phyloP scores from a whole-genome alignment of 305 asterid genomes.

The Fraxinus latifolia region DNA sequence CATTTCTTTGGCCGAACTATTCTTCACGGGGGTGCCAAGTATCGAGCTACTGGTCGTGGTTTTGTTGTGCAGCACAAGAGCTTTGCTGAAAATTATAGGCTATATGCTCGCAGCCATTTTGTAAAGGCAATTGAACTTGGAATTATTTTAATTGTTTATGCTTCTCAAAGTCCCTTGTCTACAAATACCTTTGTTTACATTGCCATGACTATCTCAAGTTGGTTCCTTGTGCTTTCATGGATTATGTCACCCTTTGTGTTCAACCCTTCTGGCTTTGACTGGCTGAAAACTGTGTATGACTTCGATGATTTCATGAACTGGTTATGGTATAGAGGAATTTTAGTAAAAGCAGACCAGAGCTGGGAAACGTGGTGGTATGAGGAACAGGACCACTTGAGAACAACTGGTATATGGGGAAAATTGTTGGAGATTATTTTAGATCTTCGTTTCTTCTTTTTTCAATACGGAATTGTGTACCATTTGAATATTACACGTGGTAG shows the following conservation, averaged over 20 bases:
- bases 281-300: slow-evolving; percentile 94
- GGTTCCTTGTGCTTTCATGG: slow-evolving; percentile 96
- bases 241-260: slow-evolving; percentile 81
- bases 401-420: slow-evolving; percentile 98
- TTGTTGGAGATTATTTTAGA: slow-evolving; percentile 79
- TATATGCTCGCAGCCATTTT: slow-evolving; percentile 92
- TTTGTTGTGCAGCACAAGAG: slow-evolving; percentile 91
- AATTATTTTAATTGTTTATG: slow-evolving; percentile 70
- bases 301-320: slow-evolving; percentile 76
- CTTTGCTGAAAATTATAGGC: slow-evolving; percentile 83
- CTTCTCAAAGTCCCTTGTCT: slow-evolving; percentile 55
- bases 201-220: slow-evolving; percentile 78
- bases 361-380: slow-evolving; percentile 99
- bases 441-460: slow-evolving; percentile 92
- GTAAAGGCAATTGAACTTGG: slow-evolving; percentile 96
- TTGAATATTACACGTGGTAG: slow-evolving; percentile 42
- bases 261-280: slow-evolving; percentile 91
- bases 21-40: slow-evolving; percentile 96
- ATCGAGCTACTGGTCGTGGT: slow-evolving; percentile 95
- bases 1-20: slow-evolving; percentile 94
- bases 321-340: slow-evolving; percentile 81
- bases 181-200: slow-evolving; percentile 67
- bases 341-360: slow-evolving; percentile 76
- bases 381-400: slow-evolving; percentile 87
- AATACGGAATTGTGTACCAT: slow-evolving; percentile 89